Base-by-base conservation (phyloP, 495 filamentous ascomycete species). In the Aspergillus kassunensis region DNA sequence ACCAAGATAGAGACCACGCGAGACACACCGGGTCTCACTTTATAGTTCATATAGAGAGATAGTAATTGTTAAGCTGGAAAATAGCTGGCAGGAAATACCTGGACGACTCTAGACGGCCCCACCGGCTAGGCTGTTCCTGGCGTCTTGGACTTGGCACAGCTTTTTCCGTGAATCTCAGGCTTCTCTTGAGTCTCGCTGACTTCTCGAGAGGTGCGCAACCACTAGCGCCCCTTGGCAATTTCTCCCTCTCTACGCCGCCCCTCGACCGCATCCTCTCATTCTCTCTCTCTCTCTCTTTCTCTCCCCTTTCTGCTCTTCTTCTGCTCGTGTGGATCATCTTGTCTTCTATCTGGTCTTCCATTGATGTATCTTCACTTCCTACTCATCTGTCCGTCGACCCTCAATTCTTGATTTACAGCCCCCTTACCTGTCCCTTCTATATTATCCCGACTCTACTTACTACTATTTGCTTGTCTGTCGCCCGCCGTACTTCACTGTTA, bases 191-290 rank as follows among this genome's bases (percentile, higher is more conserved):
- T 51, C 56, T 66, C 57, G 56, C 61, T 72, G 64, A 68, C 67
- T 66, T 63, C 65, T 58, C 60, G 55, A 59, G 60, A 71, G 67
- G 67, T 75, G 59, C 73, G 56, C 69, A 73, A 72, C 73, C 73
- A 74, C 73, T 76, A 76, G 73, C 66, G 69, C 53, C 42, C 31
- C 69, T 76, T 74, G 72, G 69, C 71, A 62, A 60, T 61, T 67
- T 73, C 67, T 62, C 71, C 66, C 64, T 63, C 71, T 72, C 62
- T 62, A 68, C 61, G 64, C 69, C 69, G 70, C 71, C 73, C 73
- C 73, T 75, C 73, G 71, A 75, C 65, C 66, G 61, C 67, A 60
- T 62, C 58, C 62, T 58, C 62, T 62, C 47, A 55, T 53, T 49
- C 44, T 35, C 39, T 35, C 18, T 30, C 51, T 53, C 51, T 59